Evolutionary conservation across 768 basidiomycete genomes (phyloP), one percentile per base, ranked within the genome.

Genomic region (Pisolithus marmoratus): DNA sequence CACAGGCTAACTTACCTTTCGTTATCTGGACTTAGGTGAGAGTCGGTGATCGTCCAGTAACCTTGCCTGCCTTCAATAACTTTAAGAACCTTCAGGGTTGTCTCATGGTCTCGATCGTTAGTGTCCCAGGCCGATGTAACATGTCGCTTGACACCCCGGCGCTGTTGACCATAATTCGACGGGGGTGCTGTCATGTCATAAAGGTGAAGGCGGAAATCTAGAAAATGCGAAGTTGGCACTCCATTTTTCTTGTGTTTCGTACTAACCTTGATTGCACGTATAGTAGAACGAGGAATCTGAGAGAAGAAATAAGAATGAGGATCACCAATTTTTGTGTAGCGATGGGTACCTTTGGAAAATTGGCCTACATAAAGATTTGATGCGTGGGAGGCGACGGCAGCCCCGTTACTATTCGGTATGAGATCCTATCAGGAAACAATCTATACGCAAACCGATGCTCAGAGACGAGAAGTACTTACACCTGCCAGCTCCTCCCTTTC

Each of bases 21-120:
- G 57, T 94, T 94, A 63, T 93, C 85, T 1, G 85, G 84, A 54
- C 90, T 93, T 19, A 94, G 73, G 68, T 96, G 91, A 20, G 88
- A 88, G 69, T 97, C 96, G 7, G 94, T 97, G 51, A 98, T 90
- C 0, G 94, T 96, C 94, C 94, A 98, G 34, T 81, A 75, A 0
- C 90, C 90, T 15, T 81, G 76, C 31, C 80, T 72, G 1, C 90
- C 94, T 62, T 83, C 78, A 43, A 95, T 87, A 1, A 81, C 83
- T 63, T 90, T 79, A 46, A 75, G 68, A 19, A 74, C 63, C 46
- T 74, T 75, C 62, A 81, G 71, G 7, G 73, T 76, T 6, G 76
- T 77, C 41, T 69, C 63, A 48, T 84, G 80, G 29, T 75, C 74
- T 70, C 55, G 58, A 6, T 64, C 67, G 34, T 57, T 63, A 26